Evolutionary conservation across 2,329 filamentous ascomycete genomes (phyloP), one percentile per base, ranked within the genome.

Genomic region (Amphichorda felina): DNA sequence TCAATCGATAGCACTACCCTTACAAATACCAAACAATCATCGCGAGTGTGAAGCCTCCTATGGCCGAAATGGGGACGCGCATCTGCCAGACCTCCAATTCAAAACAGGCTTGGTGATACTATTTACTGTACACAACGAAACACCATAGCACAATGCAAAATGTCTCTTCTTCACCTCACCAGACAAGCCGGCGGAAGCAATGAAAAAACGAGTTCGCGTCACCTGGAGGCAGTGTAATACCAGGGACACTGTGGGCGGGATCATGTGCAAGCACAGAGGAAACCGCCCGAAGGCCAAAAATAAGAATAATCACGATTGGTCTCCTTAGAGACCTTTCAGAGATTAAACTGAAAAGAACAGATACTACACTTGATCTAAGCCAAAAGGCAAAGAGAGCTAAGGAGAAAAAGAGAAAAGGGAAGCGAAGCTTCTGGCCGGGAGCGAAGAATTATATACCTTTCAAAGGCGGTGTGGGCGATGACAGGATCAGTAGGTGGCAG

Each of bases 321-420:
- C 66, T 68, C 75, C 69, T 65, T 82, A 73, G 76, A 69, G 67
- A 68, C 70, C 72, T 86, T 83, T 81, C 81, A 88, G 82, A 82
- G 79, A 86, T 87, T 87, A 88, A 87, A 86, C 82, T 88, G 79
- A 85, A 82, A 86, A 87, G 82, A 88, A 87, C 81, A 85, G 80
- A 84, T 86, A 86, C 81, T 86, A 85, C 79, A 86, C 79, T 84
- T 86, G 81, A 86, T 86, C 81, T 85, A 82, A 83, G 75, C 75
- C 70, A 75, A 70, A 69, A 66, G 65, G 56, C 57, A 60, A 60
- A 60, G 57, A 60, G 57, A 60, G 57, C 57, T 61, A 54, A 43
- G 55, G 55, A 42, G 47, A 56, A 55, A 48, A 47, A 40, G 48
- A 54, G 42, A 41, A 45, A 42, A 38, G 46, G 42, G 45, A 43